Evolutionary conservation across 192 early-diverging fungal genomes (phyloP).

Genomic region (Haplosporangium gracile): DNA sequence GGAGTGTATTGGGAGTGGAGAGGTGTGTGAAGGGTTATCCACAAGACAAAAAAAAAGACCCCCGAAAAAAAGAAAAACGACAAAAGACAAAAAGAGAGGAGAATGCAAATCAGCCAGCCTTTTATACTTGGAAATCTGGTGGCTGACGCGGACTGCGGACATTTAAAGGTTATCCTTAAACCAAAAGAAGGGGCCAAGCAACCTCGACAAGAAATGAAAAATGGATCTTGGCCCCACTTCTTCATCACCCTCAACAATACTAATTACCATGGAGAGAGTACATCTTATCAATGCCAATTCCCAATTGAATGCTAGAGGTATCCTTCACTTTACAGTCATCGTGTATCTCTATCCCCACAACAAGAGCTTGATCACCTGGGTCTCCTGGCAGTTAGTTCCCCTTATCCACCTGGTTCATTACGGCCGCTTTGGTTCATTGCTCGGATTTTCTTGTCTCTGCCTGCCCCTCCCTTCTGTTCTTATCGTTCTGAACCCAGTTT

Average conservation of each 20-base stretch:
- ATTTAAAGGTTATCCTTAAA: not conserved
- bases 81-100: slow-evolving; percentile 22
- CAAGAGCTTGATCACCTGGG: no score
- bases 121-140: slow-evolving; percentile 21
- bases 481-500: not conserved
- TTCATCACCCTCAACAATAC: no score
- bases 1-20: slow-evolving; percentile 15
- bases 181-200: not conserved
- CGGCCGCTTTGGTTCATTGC: not conserved
- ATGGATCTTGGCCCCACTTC: not conserved
- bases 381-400: not conserved
- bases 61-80: slow-evolving; percentile 31
- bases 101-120: slow-evolving; percentile 5
- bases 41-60: slow-evolving; percentile 10
- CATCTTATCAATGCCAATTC: not conserved
- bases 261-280: no score
- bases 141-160: slow-evolving; percentile 1
- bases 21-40: slow-evolving; percentile 18
- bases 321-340: not conserved
- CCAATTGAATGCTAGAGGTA: not conserved
- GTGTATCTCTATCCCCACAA: no score
- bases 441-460: not conserved
- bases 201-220: not conserved
- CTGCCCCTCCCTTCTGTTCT: not conserved
- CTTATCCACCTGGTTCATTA: not conserved